phyloP scores from a whole-genome alignment of 495 filamentous ascomycete genomes.

The Penicillium crystallinum region DNA sequence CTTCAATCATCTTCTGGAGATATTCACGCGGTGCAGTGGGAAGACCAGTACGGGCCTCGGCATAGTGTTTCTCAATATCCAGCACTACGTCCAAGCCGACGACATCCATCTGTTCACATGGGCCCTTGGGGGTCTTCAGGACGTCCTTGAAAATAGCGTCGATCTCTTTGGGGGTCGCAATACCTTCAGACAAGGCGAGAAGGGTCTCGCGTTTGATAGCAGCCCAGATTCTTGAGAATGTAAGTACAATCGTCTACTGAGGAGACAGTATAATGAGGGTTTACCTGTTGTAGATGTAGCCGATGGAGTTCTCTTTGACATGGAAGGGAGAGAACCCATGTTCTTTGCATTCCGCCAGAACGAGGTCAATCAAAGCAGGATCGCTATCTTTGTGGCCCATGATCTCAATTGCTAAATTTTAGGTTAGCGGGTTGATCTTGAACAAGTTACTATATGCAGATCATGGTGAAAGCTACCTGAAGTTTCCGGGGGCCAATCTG shows the following conservation, averaged over 20 bases:
- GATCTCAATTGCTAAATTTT: slow-evolving; percentile 30
- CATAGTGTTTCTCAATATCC: slow-evolving; percentile 39
- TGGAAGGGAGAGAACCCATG: slow-evolving; percentile 38
- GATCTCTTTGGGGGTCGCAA: slow-evolving; percentile 30
- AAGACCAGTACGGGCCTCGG: slow-evolving; percentile 14
- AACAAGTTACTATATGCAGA: neutral
- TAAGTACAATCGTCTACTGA: neutral
- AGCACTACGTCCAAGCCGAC: slow-evolving; percentile 37
- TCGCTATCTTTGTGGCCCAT: slow-evolving; percentile 33
- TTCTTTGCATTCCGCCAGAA: slow-evolving; percentile 21
- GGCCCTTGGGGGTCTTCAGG: slow-evolving; percentile 30
- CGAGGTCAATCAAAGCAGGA: slow-evolving; percentile 18
- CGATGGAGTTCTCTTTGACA: slow-evolving; percentile 28
- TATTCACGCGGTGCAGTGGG: slow-evolving; percentile 20
- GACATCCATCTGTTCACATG: slow-evolving; percentile 39
- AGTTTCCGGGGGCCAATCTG: slow-evolving; percentile 41
- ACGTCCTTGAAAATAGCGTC: slow-evolving; percentile 38
- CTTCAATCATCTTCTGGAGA: slow-evolving; percentile 21
- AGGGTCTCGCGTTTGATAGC: slow-evolving; percentile 39
- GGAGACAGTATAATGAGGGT: no score
- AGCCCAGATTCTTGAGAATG: slow-evolving; percentile 32
- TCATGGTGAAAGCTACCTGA: slow-evolving; percentile 15
- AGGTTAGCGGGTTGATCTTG: neutral
- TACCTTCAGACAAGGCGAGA: slow-evolving; percentile 26
- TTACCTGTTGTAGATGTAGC: slow-evolving; percentile 40